Percentiles rank a stretch among this genome's conserved stretches.
These are phyloP conservation scores for Mycena citricolor DNA, from an alignment of 1,284 basidiomycete genomes.

Conservation along the genomic window DNA sequence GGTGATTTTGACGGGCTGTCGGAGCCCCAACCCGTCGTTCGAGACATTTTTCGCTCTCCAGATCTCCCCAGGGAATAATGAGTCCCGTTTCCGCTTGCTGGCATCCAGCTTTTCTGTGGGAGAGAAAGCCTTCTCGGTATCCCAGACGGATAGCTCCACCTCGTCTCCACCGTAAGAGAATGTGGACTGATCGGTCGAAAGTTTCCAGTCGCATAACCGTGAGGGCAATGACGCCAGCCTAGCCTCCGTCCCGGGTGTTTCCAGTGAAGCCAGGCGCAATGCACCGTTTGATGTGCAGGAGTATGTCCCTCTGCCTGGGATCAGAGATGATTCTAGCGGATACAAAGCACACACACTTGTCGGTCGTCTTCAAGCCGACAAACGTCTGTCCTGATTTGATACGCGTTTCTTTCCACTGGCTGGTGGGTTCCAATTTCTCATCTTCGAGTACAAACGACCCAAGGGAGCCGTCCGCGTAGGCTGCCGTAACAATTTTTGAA, in stretches of 20 bases:
- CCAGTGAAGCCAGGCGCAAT: slow-evolving; percentile 47
- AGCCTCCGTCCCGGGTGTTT: slow-evolving; percentile 28
- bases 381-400: slow-evolving; percentile 53
- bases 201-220: slow-evolving; percentile 64
- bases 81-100: slow-evolving; percentile 70
- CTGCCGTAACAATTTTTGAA: slow-evolving; percentile 60
- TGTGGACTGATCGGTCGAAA: slow-evolving; percentile 49
- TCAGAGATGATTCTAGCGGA: slow-evolving; percentile 3
- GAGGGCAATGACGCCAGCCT: slow-evolving; percentile 52
- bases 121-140: slow-evolving; percentile 68
- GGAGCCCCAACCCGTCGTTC: slow-evolving; percentile 76
- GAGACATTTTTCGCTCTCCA: slow-evolving; percentile 84
- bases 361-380: slow-evolving; percentile 54
- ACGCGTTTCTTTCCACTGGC: slow-evolving; percentile 65
- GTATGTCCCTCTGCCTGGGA: slow-evolving; percentile 45
- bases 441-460: slow-evolving; percentile 42
- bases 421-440: slow-evolving; percentile 40
- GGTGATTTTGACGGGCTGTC: slow-evolving; percentile 80
- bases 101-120: slow-evolving; percentile 24
- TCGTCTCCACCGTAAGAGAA: slow-evolving; percentile 89
- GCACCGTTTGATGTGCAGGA: slow-evolving; percentile 76
- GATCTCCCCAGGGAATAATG: slow-evolving; percentile 65
- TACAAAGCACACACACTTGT: slow-evolving; percentile 40
- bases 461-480: slow-evolving; percentile 56
- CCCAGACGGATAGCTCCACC: slow-evolving; percentile 84